Evolutionary conservation across 2,329 filamentous ascomycete genomes (phyloP).

Genomic region (Claviceps fusiformis): DNA sequence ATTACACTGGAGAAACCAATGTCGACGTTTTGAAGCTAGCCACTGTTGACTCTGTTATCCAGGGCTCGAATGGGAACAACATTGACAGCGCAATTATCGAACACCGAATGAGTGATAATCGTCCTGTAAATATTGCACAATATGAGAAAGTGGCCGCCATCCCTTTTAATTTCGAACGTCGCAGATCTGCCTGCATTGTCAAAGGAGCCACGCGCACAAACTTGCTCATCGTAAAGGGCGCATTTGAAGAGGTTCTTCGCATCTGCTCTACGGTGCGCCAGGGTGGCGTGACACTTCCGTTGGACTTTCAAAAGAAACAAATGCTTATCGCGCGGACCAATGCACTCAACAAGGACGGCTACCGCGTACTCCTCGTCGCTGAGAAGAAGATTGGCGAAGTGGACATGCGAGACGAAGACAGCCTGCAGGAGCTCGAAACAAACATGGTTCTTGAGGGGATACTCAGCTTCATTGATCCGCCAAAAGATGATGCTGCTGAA

Average conservation of each 20-base stretch:
- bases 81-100: conserved; percentile 15
- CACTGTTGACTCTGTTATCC: conserved; percentile 13
- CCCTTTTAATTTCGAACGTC: conserved; percentile 16
- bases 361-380: conserved; percentile 13
- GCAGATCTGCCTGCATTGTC: conserved; percentile 12
- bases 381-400: conserved; percentile 9
- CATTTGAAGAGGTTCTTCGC: conserved; percentile 15
- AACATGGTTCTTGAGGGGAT: conserved; percentile 15
- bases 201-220: conserved; percentile 11
- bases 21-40: conserved; percentile 14
- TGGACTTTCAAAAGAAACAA: conserved; percentile 8
- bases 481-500: conserved; percentile 15
- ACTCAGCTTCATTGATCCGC: conserved; percentile 16
- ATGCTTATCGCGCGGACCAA: conserved; percentile 7
- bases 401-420: conserved; percentile 9
- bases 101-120: conserved; percentile 6
- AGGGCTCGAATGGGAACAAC: conserved; percentile 16
- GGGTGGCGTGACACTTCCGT: conserved; percentile 6
- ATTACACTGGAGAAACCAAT: conserved; percentile 9
- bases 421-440: conserved; percentile 11
- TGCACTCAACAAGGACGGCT: conserved; percentile 10
- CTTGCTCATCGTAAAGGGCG: conserved; percentile 17
- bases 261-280: conserved; percentile 11
- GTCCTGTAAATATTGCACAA: conserved; percentile 9
- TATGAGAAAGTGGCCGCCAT: conserved; percentile 12